Conservation (phyloP, 2,329 filamentous ascomycete genomes). For the Onygena corvina region DNA sequence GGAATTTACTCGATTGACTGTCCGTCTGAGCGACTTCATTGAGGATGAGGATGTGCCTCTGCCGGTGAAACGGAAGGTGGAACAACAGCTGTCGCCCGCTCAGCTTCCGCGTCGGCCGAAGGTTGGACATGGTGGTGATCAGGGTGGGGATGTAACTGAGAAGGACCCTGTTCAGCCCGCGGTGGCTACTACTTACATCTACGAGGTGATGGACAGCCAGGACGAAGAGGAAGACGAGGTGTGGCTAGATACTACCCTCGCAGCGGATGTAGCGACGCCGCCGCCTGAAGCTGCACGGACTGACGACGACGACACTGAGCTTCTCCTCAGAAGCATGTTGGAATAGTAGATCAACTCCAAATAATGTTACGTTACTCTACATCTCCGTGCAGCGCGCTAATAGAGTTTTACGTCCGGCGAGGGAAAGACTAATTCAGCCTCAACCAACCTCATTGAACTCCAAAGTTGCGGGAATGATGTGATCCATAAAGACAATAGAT, state of each 20-base stretch:
- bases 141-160: not conserved
- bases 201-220: slow-evolving; percentile 12
- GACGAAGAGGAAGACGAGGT: slow-evolving; percentile 7
- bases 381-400: no score
- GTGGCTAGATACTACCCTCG: not conserved
- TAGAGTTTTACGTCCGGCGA: no score
- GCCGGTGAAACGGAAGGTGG: slow-evolving; percentile 3
- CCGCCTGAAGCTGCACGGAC: not conserved
- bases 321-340: not conserved
- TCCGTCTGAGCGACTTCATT: not conserved
- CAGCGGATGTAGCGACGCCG: not conserved
- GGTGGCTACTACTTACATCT: not conserved
- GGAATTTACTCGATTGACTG: slow-evolving; percentile 2
- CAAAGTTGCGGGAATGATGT: no score
- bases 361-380: no score
- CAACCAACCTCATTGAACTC: no score
- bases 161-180: not conserved
- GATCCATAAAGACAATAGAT: no score
- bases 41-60: not conserved
- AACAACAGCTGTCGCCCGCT: not conserved
- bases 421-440: no score
- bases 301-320: not conserved
- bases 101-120: not conserved
- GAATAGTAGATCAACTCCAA: not conserved
- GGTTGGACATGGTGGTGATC: not conserved